Base-by-base conservation (phyloP, 371 early-diverging fungal species). In the Rhizopus sp. region DNA sequence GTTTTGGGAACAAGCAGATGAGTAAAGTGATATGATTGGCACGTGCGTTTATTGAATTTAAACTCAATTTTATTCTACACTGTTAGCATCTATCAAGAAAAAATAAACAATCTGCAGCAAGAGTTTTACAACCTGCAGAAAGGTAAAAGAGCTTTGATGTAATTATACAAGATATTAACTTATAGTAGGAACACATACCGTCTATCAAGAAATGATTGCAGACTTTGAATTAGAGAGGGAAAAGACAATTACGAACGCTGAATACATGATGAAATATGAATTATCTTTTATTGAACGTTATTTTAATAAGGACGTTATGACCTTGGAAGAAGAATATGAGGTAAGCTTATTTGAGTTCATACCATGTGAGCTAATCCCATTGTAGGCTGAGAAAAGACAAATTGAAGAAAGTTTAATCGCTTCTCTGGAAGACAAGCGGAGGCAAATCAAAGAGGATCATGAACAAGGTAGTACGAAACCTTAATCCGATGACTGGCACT, bases 1-100 rank as follows among this genome's bases (percentile, higher is more conserved):
- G 40, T 78, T 78, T 62, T 67, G 71, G 69, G 75, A 78, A 57
- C 70, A 72, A 56, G 66, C 66, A 33, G 70, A 72, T 55, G 70
- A 72, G 78, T 74, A 66, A 64, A 40, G 39, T 49, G 46, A 46
- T 46, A 46, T 46, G 46, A 46, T 51, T 56, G 54, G 41, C 50
- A 63, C 50, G 55, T 49, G 56, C 57, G 48, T 33, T 16, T 17
- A 23, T 13, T 32, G 29, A 40, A 7, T 46, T 34, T 7, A 29
- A 12, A 50, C 40, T 54, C 42, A 35, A 38, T 56, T 45, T 34
- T 35, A 41, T 50, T 31, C 29, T 54, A 42, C 46, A 15, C 29
- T 39, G 32, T 17, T 53, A 57, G 66, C 23, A 54, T 64, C 7
- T 70, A 53, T 55, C 50, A 57, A 42, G 56, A 64, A 31, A 61